Conservation (phyloP, 31 red algal genomes). For the Bonnemaisonia californica region DNA sequence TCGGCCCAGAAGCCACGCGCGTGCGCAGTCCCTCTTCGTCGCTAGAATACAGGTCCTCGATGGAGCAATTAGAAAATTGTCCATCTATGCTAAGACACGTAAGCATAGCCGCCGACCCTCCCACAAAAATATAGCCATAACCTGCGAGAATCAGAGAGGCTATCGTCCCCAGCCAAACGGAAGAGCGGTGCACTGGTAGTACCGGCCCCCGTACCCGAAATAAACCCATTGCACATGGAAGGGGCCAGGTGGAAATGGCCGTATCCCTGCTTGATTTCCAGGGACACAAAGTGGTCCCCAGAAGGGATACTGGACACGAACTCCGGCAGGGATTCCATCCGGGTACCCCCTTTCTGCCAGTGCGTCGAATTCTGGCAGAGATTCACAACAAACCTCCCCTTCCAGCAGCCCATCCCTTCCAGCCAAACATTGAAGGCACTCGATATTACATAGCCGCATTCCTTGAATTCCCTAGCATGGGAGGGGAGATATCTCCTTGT, state of each 20-base stretch:
- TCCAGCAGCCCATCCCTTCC: no score
- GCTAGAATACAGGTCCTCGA: background rate
- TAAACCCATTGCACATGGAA: background rate
- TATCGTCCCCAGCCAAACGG: background rate
- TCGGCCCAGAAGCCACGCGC: background rate
- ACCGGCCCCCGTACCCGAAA: no score
- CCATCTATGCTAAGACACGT: background rate
- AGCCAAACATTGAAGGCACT: no score
- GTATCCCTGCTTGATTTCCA: background rate
- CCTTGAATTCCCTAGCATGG: no score
- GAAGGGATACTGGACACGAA: no score
- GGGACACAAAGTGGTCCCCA: background rate
- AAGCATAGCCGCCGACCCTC: background rate
- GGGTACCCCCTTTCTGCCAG: no score
- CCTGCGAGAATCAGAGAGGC: constrained; percentile 16
- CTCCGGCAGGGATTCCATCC: no score
- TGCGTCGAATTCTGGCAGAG: no score
- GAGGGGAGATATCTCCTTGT: no score
- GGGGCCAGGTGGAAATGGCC: background rate
- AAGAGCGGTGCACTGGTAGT: no score
- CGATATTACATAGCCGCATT: no score
- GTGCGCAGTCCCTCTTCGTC: background rate
- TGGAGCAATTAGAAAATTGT: background rate
- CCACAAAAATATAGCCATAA: constrained; percentile 18
- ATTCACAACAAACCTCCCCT: no score